phyloP scores from a whole-genome alignment of 1,284 basidiomycete species.

The Calocybe gambosa region DNA sequence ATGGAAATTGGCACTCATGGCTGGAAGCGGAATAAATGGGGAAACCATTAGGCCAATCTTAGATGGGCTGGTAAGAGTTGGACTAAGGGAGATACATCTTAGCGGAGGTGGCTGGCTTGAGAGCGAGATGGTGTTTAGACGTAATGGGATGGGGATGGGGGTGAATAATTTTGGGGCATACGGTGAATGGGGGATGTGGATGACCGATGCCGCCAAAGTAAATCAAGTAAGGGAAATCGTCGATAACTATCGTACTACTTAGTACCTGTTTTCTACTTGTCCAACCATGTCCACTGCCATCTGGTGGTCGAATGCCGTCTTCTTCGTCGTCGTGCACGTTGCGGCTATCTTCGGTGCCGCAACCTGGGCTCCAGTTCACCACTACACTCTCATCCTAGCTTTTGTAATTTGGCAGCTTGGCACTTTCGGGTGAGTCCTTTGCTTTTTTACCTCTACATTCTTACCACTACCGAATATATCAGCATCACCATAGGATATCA shows the following conservation, averaged over 20 bases:
- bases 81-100: constrained; percentile 62
- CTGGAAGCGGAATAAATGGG: constrained; percentile 67
- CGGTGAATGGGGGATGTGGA: constrained; percentile 64
- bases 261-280: background rate
- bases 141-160: constrained; percentile 67
- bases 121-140: constrained; percentile 45
- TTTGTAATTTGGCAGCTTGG: constrained; percentile 66
- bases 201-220: constrained; percentile 47
- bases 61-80: constrained; percentile 43
- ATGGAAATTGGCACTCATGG: constrained; percentile 48
- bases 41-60: constrained; percentile 44
- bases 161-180: constrained; percentile 29
- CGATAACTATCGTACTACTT: constrained; percentile 23
- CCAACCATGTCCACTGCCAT: constrained; percentile 26
- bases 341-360: constrained; percentile 51
- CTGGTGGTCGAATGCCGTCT: constrained; percentile 67
- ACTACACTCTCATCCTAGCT: constrained; percentile 44
- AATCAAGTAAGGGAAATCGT: constrained; percentile 43
- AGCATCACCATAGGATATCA: constrained; percentile 76
- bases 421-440: constrained; percentile 51
- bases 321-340: constrained; percentile 61
- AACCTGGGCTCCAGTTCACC: constrained; percentile 44
- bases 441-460: background rate
- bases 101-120: constrained; percentile 61
- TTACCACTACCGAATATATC: background rate